Evolutionary conservation across 441 rosid genomes (phyloP), one percentile per base, ranked within the genome.

Genomic region (Erysimum pusillum): DNA sequence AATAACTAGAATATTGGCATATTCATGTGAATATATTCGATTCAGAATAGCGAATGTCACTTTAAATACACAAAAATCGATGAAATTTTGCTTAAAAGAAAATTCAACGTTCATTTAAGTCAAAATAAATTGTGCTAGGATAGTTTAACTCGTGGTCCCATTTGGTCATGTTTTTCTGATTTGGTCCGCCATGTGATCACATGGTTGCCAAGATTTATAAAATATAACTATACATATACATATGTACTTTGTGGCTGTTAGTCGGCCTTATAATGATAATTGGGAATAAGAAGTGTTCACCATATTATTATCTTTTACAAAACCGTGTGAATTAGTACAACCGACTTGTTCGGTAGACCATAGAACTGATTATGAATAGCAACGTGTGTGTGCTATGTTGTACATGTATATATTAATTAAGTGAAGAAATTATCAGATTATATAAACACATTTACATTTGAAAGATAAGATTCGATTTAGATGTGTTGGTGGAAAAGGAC

Each of bases 141-240:
- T 65, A 48, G 13, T 41, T 49, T 49, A 12, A 77, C n/a, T 11
- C 4, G 66, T 46, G 77, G 81, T 44, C 74, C 81, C 81, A 52
- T 52, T 60, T 67, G 39, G 35, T 52, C 12, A 18, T 59, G n/a
- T 34, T 25, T 52, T 12, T 28, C 39, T 32, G 39, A 35, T 42
- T 22, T 25, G 34, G 54, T 54, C n/a, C 36, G 57, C 74, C 81
- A 78, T 78, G 81, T 78, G 81, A 53, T 73, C 75, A 78, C 81
- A 73, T 73, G 81, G 69, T 41, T 20, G 53, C 25, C 17, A 63
- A 44, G 36, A 69, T 62, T n/a, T 42, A 5, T 13, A 3, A 52
- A 51, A 74, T 22, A 15, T 36, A 8, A 54, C 22, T 57, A 57
- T 64, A 41, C 18, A 46, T 31, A 46, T 59, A 65, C 17, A 32